Evolutionary conservation across 2,329 filamentous ascomycete species (phyloP).

Genomic region (Pyrenophora seminiperda): DNA sequence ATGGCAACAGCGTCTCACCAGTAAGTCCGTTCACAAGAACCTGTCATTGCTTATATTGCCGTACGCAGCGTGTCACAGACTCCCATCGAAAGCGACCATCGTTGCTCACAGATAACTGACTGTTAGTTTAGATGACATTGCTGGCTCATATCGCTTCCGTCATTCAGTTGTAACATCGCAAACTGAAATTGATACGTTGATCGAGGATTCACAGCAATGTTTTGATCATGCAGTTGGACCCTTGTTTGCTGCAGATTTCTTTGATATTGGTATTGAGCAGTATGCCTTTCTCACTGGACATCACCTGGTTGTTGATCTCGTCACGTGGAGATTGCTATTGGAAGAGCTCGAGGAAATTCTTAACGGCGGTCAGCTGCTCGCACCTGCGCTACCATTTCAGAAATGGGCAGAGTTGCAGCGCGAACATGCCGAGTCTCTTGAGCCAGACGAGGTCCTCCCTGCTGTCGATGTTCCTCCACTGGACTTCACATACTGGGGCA

Average conservation of each 20-base stretch:
- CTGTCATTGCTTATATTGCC: background rate
- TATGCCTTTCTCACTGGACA: constrained; percentile 45
- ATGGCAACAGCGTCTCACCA: constrained; percentile 44
- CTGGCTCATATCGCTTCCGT: constrained; percentile 38
- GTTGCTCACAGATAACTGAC: constrained; percentile 6
- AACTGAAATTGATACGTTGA: constrained; percentile 37
- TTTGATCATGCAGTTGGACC: constrained; percentile 34
- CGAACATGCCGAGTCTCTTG: constrained; percentile 38
- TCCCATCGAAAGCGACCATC: background rate
- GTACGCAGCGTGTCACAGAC: background rate
- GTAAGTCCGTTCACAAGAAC: constrained; percentile 11
- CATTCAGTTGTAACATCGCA: constrained; percentile 28
- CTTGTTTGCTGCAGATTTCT: constrained; percentile 44
- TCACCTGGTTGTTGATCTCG: constrained; percentile 52
- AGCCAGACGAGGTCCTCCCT: constrained; percentile 33
- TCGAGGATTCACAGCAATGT: constrained; percentile 37
- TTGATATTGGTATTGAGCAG: constrained; percentile 39
- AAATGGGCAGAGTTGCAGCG: constrained; percentile 47
- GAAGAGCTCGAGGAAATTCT: constrained; percentile 52
- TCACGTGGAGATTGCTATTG: constrained; percentile 55
- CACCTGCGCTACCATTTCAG: constrained; percentile 44
- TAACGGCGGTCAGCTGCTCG: constrained; percentile 39
- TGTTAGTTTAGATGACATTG: constrained; percentile 23
- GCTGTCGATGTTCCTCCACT: constrained; percentile 38
- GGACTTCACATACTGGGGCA: constrained; percentile 49